Base-by-base conservation (phyloP, 495 filamentous ascomycete species). In the Lophiotrema nucula region DNA sequence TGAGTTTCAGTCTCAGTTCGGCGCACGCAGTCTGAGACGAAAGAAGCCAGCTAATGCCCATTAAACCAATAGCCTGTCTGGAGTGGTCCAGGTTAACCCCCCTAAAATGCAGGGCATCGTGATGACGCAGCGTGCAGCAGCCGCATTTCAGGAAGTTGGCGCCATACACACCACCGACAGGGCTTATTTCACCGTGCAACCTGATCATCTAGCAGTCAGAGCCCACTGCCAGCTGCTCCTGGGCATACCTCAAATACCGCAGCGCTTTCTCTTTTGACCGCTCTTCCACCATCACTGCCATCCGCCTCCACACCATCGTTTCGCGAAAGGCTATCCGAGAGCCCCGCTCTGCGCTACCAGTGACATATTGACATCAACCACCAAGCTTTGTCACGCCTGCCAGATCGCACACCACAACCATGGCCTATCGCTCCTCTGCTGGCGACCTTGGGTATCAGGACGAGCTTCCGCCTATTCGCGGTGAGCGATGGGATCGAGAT, bases 401-500 rank as follows among this genome's bases (percentile, higher is more conserved):
- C 26, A 13, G 21, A 25, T 2, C 38, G 46, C 33, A 18, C 10
- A 39, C 38, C 39, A 10, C 56, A 49, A 57, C 31, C 45, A 66
- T 66, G 54, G n/a, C n/a, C n/a, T 62, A 58, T 46, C 66, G 69
- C 10, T 58, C 67, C 15, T 69, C 69, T 11, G 54, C 67, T 11
- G 70, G 69, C 51, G 60, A 69, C 42, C 67, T 71, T 15, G 56
- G 59, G 10, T 43, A 11, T 19, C 59, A 53, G 42, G 59, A 67
- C 26, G 66, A 68, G 5, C 43, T 53, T 11, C 50, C 53, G 1
- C 56, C 47, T 22, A 47, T 54, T 22, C 64, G 64, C 11, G 33
- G 60, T 4, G 54, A 73, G 28, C 65, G 72, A 52, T 74, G 72
- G 72, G 72, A 74, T 55, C 61, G 72, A 18, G 68, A 69, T 24